Base-by-base conservation (phyloP, 352 stramenopile species). In the Thraustotheca clavata region DNA sequence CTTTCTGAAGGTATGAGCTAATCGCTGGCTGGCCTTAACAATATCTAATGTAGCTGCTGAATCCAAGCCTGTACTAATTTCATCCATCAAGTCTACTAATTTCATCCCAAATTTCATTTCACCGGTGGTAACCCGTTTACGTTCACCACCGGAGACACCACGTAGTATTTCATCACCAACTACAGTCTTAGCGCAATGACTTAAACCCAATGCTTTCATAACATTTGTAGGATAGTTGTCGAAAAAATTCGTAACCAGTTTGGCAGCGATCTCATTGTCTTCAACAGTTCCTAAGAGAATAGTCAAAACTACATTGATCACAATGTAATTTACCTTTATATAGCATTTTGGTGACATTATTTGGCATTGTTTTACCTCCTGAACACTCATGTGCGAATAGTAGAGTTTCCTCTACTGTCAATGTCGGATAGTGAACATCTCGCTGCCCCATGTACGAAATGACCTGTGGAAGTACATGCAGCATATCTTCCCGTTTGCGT, bases 91-190 rank as follows among this genome's bases (percentile, higher is more conserved):
- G 4, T 86, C 52, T n/a, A 86, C 69, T 2, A 39, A 26, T 9
- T 77, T 76, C 59, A 84, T 67, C 2, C 76, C 87, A 2, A 91
- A 61, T n/a, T 91, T 61, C 54, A 89, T 81, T 34, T 77, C 82
- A 20, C 73, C 79, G 47, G 85, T 83, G 47, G 86, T 89, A 9
- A 88, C 71, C 12, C 85, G 69, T 65, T 92, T 94, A 59, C 76
- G 80, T 71, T 94, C 85, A 27, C 85, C 85, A 34, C 85, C 85
- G 18, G 62, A 78, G 18, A 89, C 68, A 8, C 69, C 71, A 20
- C 71, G 67, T n/a, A 77, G 18, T 18, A 76, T 70, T 20, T 41
- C 70, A 38, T 72, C 69, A 0, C 70, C 70, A 18, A 76, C 59
- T 22, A 74, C 55, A 4, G 73, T 77, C 29, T 79, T 40, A 5